These are phyloP conservation scores for Tolypocladium guangdongense DNA, from an alignment of 2,329 filamentous ascomycete genomes.

Conservation along the genomic window DNA sequence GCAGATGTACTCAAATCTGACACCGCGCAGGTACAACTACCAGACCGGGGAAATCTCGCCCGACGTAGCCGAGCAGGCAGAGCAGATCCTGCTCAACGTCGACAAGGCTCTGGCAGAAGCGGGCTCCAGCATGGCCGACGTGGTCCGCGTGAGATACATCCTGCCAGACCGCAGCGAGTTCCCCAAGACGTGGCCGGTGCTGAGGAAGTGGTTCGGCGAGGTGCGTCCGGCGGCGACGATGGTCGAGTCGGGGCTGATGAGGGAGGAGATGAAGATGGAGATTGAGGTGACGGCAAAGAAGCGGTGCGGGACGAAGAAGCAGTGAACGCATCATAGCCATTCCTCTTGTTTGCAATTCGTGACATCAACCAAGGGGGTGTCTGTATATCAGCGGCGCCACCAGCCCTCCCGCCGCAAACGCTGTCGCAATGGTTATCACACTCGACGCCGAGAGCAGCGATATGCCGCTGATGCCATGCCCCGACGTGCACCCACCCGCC, in stretches of 20 bases:
- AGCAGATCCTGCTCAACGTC: conserved; percentile 39
- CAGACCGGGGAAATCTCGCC: conserved; percentile 31
- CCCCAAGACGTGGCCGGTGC: conserved; percentile 35
- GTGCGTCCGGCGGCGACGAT: conserved; percentile 43
- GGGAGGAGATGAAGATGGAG: conserved; percentile 35
- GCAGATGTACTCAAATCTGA: background rate
- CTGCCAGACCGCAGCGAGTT: conserved; percentile 37
- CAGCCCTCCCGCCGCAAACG: conserved; percentile 41
- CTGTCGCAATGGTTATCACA: conserved; percentile 46
- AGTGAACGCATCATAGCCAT: background rate
- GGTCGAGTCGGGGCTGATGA: conserved; percentile 38
- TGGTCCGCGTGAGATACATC: conserved; percentile 42
- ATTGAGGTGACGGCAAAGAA: conserved; percentile 31
- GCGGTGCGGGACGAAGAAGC: conserved; percentile 8
- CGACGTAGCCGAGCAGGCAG: conserved; percentile 35
- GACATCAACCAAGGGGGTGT: background rate
- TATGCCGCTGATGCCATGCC: conserved; percentile 58
- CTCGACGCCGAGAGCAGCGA: conserved; percentile 51
- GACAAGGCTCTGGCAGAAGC: conserved; percentile 32
- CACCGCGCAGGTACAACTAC: conserved; percentile 36
- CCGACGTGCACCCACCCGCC: conserved; percentile 57
- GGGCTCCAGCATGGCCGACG: conserved; percentile 29
- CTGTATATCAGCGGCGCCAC: conserved; percentile 16
- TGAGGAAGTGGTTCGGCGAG: conserved; percentile 36
- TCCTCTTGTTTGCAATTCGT: background rate